A percentile compares a stretch with the other conserved stretches of the same genome.
phyloP scores from a whole-genome alignment of 768 basidiomycete genomes.

The Gymnopilus dilepis region DNA sequence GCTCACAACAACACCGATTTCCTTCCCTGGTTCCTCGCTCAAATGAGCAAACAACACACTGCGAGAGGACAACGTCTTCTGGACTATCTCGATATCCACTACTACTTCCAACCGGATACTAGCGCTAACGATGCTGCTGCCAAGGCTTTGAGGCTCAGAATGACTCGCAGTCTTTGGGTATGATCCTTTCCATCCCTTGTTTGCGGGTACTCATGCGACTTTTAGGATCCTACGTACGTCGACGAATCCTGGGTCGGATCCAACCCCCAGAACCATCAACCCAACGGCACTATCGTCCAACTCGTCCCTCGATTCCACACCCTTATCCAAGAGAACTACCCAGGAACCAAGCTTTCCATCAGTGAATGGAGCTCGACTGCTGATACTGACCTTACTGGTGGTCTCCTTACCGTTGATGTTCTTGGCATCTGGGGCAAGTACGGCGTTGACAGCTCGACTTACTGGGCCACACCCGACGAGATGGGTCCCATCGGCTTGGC shows the following conservation, averaged over 20 bases:
- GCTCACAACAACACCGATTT: conserved; percentile 60
- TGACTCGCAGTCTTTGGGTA: conserved; percentile 59
- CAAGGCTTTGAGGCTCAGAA: conserved; percentile 53
- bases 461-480: conserved; percentile 56
- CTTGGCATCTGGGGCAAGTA: conserved; percentile 58
- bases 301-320: conserved; percentile 57
- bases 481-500: conserved; percentile 55
- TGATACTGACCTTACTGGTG: conserved; percentile 58
- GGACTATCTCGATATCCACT: conserved; percentile 63
- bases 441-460: conserved; percentile 55
- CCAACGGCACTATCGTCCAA: conserved; percentile 46
- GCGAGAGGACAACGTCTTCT: conserved; percentile 46
- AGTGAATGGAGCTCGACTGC: conserved; percentile 55
- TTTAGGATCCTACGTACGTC: conserved; percentile 54
- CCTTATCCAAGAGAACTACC: conserved; percentile 53
- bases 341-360: conserved; percentile 60
- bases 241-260: conserved; percentile 60
- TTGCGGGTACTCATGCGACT: no score
- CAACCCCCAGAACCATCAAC: conserved; percentile 50
- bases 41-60: conserved; percentile 48
- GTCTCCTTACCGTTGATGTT: conserved; percentile 54
- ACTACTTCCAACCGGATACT: conserved; percentile 58
- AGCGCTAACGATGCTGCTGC: conserved; percentile 57
- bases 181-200: no score
- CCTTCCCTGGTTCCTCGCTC: conserved; percentile 57